phyloP scores from a whole-genome alignment of 1,284 basidiomycete genomes.

The Salmacisia buchloeana region DNA sequence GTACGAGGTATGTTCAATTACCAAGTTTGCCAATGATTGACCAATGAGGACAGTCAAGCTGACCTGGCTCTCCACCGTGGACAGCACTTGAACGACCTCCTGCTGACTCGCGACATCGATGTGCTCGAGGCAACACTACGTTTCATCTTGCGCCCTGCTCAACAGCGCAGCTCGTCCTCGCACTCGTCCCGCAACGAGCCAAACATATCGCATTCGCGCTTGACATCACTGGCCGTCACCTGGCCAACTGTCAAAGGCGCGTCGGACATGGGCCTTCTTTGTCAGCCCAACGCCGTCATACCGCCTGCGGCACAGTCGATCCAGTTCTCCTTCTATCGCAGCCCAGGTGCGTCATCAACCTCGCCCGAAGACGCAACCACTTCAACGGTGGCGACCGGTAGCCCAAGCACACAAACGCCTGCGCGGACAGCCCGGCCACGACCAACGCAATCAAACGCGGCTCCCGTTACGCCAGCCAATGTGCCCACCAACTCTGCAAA shows the following conservation, averaged over 20 bases:
- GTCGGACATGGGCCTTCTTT: slow-evolving; percentile 52
- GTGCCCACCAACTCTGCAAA: too few relatives aligned
- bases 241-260: slow-evolving; percentile 48
- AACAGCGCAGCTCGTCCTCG: slow-evolving; percentile 69
- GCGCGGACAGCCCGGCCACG: background rate
- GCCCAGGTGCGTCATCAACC: background rate
- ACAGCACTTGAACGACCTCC: slow-evolving; percentile 80
- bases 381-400: background rate
- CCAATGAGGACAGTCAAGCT: background rate
- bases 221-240: slow-evolving; percentile 39
- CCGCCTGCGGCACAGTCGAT: slow-evolving; percentile 49
- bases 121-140: slow-evolving; percentile 77
- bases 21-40: background rate
- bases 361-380: slow-evolving; percentile 8
- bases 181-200: slow-evolving; percentile 28
- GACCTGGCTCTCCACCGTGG: slow-evolving; percentile 7
- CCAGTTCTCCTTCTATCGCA: slow-evolving; percentile 53
- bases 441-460: background rate
- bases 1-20: slow-evolving; percentile 71
- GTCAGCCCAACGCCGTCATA: slow-evolving; percentile 37
- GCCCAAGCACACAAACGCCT: background rate
- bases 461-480: background rate
- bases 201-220: slow-evolving; percentile 32
- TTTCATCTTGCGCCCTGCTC: slow-evolving; percentile 81
- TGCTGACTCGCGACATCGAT: slow-evolving; percentile 83